Evolutionary conservation across 768 basidiomycete species (phyloP).

Genomic region (Glaciozyma martinii): DNA sequence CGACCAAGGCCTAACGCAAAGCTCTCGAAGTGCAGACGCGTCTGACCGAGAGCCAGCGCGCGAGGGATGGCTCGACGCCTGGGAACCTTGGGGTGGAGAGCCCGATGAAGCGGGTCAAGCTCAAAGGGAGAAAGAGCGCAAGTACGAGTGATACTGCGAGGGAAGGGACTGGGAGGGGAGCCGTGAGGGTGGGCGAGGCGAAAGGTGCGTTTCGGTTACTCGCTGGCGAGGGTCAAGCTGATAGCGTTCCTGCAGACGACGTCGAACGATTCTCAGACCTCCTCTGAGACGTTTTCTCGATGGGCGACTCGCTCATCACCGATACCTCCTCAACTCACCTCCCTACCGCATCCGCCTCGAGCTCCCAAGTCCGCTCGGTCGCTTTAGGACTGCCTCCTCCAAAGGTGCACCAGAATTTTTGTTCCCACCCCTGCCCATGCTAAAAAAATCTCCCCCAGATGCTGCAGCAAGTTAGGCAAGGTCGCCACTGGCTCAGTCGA

Average conservation of each 20-base stretch:
- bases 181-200: background rate
- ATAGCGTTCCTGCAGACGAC: constrained; percentile 44
- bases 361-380: constrained; percentile 43
- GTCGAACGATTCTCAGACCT: constrained; percentile 66
- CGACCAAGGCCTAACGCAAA: background rate
- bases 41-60: background rate
- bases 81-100: constrained; percentile 3
- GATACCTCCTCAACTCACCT: constrained; percentile 44
- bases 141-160: background rate
- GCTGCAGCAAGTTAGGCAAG: constrained; percentile 59
- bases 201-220: constrained; percentile 46
- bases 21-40: background rate
- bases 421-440: constrained; percentile 56
- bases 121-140: background rate
- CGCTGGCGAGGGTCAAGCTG: constrained; percentile 9
- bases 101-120: constrained; percentile 23
- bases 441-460: constrained; percentile 41
- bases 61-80: background rate
- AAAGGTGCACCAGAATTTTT: constrained; percentile 30
- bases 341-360: constrained; percentile 46
- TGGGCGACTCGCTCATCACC: constrained; percentile 56
- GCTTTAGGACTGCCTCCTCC: constrained; percentile 53
- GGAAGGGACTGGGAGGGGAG: background rate
- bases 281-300: constrained; percentile 76
- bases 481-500: constrained; percentile 86